Conservation (phyloP, 2,329 filamentous ascomycete species). For the Trichoderma atrobrunneum region DNA sequence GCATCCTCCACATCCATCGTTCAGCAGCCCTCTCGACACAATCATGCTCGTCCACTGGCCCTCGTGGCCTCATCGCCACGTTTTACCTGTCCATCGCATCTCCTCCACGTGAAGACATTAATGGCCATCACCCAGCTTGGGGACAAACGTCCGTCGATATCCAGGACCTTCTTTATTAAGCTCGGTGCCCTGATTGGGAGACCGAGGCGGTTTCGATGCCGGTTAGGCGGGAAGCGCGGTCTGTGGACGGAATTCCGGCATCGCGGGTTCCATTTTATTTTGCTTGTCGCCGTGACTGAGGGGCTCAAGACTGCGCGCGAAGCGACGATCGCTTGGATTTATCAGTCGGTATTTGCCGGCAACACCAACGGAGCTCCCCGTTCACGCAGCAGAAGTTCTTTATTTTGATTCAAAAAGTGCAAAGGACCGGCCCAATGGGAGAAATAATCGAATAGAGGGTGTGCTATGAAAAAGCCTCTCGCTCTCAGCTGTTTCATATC, state of each 20-base stretch:
- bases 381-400: background rate
- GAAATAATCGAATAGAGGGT: background rate
- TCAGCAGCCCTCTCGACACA: background rate
- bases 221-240: slow-evolving; percentile 1
- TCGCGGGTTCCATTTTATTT: slow-evolving; percentile 5
- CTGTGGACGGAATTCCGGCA: slow-evolving; percentile 5
- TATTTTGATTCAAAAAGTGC: background rate
- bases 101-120: slow-evolving; percentile 17
- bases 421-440: slow-evolving; percentile 9
- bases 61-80: background rate
- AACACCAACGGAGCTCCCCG: slow-evolving; percentile 2
- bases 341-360: slow-evolving; percentile 5
- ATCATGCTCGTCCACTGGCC: slow-evolving; percentile 6
- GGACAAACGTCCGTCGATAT: background rate
- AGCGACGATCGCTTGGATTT: background rate
- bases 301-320: background rate
- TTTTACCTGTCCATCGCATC: background rate
- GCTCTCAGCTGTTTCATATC: background rate
- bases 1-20: background rate
- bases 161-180: background rate
- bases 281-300: background rate
- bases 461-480: background rate
- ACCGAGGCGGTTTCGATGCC: slow-evolving; percentile 1
- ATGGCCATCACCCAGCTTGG: background rate
- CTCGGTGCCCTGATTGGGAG: slow-evolving; percentile 7